Percentiles rank a stretch among this genome's conserved stretches.
These are phyloP conservation scores for Asterella californica DNA, from an alignment of 225 moss, liverwort and hornwort species.

Conservation along the genomic window DNA sequence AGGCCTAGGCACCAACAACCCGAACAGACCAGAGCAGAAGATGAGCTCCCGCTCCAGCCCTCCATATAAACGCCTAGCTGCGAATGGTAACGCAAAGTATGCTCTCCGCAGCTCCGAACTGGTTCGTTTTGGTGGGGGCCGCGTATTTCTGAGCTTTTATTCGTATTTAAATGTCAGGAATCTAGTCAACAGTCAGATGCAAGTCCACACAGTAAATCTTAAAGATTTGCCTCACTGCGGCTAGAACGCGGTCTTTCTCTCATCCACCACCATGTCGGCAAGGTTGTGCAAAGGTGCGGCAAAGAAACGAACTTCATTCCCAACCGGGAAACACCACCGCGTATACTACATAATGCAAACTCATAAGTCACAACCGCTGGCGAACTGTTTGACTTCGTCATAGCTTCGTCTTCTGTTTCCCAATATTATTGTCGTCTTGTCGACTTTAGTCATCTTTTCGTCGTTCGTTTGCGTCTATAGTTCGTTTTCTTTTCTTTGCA, in stretches of 20 bases:
- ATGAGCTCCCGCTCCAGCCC: background rate
- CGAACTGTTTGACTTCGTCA: background rate
- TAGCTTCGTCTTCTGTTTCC: background rate
- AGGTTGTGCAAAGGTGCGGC: background rate
- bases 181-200: background rate
- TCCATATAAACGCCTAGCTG: background rate
- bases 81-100: background rate
- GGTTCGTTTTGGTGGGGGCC: background rate
- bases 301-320: background rate
- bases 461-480: background rate
- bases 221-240: background rate
- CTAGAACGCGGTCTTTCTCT: background rate
- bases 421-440: background rate
- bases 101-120: slow-evolving; percentile 1
- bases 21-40: background rate
- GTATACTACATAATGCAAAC: background rate
- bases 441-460: background rate
- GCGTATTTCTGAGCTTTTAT: slow-evolving; percentile 5
- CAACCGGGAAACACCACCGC: too few relatives aligned
- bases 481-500: background rate
- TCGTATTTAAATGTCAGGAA: background rate
- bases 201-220: background rate
- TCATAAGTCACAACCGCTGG: background rate
- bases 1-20: background rate
- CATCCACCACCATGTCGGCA: background rate